These are phyloP conservation scores for Tolypocladium sp. DNA, from an alignment of 2,329 filamentous ascomycete genomes.

Conservation along the genomic window DNA sequence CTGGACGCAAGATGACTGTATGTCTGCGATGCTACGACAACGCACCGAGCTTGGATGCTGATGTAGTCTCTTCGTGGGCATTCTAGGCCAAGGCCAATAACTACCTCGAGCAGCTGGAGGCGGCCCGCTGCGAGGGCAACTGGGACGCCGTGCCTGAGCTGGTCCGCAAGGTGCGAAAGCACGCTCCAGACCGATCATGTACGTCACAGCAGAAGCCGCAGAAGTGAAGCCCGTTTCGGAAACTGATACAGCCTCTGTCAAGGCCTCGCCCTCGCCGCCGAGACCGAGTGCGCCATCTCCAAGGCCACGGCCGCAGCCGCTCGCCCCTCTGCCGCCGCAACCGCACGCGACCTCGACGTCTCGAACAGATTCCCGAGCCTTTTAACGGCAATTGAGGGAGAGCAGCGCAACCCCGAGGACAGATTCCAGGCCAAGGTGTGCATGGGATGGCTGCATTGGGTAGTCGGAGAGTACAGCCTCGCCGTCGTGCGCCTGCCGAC, in stretches of 20 bases:
- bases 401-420: conserved; percentile 44
- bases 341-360: conserved; percentile 35
- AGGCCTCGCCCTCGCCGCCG: conserved; percentile 64
- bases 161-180: conserved; percentile 87
- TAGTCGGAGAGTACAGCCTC: conserved; percentile 56
- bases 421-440: conserved; percentile 74
- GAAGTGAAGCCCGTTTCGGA: too few relatives aligned
- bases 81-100: conserved; percentile 62
- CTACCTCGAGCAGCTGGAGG: conserved; percentile 76
- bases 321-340: conserved; percentile 31
- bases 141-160: conserved; percentile 85
- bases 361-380: conserved; percentile 40
- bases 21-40: conserved; percentile 6
- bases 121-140: conserved; percentile 76
- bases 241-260: not conserved
- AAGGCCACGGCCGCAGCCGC: conserved; percentile 34
- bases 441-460: conserved; percentile 78
- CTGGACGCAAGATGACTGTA: conserved; percentile 26
- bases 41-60: conserved; percentile 5
- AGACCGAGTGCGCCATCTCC: conserved; percentile 57
- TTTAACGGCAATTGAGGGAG: conserved; percentile 47
- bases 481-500: conserved; percentile 55
- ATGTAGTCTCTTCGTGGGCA: conserved; percentile 8
- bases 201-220: conserved; percentile 23
- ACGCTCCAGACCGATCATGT: conserved; percentile 82